Percentiles rank a stretch among this genome's conserved stretches.
phyloP scores from a whole-genome alignment of 2,329 filamentous ascomycete species.

The Epichloe gansuensis region DNA sequence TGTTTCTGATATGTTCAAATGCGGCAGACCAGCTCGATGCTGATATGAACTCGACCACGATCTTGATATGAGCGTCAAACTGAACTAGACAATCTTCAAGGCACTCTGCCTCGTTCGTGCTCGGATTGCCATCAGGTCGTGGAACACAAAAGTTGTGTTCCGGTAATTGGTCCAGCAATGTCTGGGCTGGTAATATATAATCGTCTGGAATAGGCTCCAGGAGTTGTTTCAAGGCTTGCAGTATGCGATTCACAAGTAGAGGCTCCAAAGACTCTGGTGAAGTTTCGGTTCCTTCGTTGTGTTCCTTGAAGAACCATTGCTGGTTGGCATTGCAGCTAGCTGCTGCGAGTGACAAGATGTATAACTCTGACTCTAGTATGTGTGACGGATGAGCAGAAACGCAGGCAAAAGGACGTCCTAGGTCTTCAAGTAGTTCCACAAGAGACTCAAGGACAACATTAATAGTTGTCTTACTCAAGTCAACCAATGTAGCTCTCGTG shows the following conservation, averaged over 20 bases:
- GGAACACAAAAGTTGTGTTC: constrained; percentile 25
- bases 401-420: constrained; percentile 40
- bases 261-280: constrained; percentile 34
- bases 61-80: constrained; percentile 43
- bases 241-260: constrained; percentile 39
- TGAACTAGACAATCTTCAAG: constrained; percentile 27
- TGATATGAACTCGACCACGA: constrained; percentile 50
- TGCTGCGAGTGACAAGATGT: constrained; percentile 49
- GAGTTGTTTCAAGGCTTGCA: constrained; percentile 44
- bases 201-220: constrained; percentile 46
- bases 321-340: constrained; percentile 54
- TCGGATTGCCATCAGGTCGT: constrained; percentile 10
- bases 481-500: constrained; percentile 48
- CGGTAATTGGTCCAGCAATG: constrained; percentile 41
- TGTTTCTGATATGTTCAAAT: constrained; percentile 44
- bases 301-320: constrained; percentile 20
- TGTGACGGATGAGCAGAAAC: constrained; percentile 43
- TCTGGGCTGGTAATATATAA: constrained; percentile 42
- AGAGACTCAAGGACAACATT: constrained; percentile 44
- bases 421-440: constrained; percentile 44
- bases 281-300: constrained; percentile 9
- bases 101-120: constrained; percentile 13
- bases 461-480: constrained; percentile 44
- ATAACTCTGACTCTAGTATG: constrained; percentile 52
- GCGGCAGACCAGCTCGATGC: constrained; percentile 50